Conservation (phyloP, 2,329 filamentous ascomycete species). For the Xylariaceae sp. region DNA sequence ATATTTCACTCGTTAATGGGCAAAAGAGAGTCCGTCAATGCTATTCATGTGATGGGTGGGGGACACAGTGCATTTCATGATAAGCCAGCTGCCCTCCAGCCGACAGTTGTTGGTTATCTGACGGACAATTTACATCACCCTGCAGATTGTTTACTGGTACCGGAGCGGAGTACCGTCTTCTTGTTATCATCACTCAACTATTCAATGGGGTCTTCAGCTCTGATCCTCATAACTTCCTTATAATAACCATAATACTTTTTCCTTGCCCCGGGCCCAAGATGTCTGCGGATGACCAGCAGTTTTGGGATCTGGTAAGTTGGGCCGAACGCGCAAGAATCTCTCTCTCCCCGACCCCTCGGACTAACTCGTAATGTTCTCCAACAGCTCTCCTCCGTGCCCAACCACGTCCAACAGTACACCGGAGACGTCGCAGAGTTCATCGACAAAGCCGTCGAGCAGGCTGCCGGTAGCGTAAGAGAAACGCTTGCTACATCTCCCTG, state of each 20-base stretch:
- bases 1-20: too few species aligned
- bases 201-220: not conserved
- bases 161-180: not conserved
- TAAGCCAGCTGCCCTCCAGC: too few species aligned
- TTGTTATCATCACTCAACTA: not conserved
- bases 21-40: too few species aligned
- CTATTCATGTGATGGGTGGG: too few species aligned
- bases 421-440: conserved; percentile 73
- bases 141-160: not conserved
- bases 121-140: not conserved
- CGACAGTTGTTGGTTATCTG: too few species aligned
- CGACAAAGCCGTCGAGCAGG: conserved; percentile 74
- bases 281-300: conserved; percentile 75
- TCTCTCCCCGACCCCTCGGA: not conserved
- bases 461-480: conserved; percentile 68
- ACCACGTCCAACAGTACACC: conserved; percentile 68
- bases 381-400: conserved; percentile 50
- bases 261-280: conserved; percentile 44
- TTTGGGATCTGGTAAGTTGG: conserved; percentile 73
- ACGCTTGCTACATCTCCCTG: conserved; percentile 63
- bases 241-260: not conserved
- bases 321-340: too few species aligned
- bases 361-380: not conserved
- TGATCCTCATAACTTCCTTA: not conserved
- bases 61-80: too few species aligned